Percentiles rank a stretch among this genome's conserved stretches.
Evolutionary conservation across 225 moss, liverwort and hornwort species (phyloP).

Genomic region (Rhytidiadelphus loreus): DNA sequence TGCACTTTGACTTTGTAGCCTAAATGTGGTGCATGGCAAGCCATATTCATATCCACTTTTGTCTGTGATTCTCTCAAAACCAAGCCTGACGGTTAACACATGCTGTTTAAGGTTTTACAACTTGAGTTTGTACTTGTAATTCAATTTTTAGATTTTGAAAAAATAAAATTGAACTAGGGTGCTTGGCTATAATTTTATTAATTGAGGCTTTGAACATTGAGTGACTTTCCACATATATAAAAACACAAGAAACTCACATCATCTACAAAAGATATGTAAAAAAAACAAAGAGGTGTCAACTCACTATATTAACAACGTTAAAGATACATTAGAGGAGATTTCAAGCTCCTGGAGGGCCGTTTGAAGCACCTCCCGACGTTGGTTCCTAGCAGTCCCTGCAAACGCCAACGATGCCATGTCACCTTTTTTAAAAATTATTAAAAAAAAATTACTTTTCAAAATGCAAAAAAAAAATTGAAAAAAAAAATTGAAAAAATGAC

Average conservation of each 20-base stretch:
- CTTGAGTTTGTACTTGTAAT: rapidly evolving
- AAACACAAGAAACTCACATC: not conserved
- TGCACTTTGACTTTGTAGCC: not conserved
- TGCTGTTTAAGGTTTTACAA: not conserved
- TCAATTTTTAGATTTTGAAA: rapidly evolving
- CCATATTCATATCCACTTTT: too few species aligned
- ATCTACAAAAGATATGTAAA: not conserved
- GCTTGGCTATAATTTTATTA: not conserved
- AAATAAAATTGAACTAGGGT: not conserved
- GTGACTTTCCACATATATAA: too few species aligned
- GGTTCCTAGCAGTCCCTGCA: too few species aligned
- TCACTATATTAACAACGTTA: not conserved
- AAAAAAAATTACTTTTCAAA: too few species aligned
- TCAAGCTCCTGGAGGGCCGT: too few species aligned
- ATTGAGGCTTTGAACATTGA: not conserved
- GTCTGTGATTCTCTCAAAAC: too few species aligned
- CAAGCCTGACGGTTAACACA: rapidly evolving
- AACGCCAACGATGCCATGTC: too few species aligned
- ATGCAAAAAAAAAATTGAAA: too few species aligned
- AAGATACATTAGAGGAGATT: too few species aligned
- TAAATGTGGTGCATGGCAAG: rapidly evolving
- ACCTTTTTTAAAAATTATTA: too few species aligned
- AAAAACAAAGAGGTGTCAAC: not conserved
- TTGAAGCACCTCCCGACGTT: too few species aligned
- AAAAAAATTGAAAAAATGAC: too few species aligned